Evolutionary conservation across 208 protist species (phyloP).

Genomic region (Zelonia costaricensis): DNA sequence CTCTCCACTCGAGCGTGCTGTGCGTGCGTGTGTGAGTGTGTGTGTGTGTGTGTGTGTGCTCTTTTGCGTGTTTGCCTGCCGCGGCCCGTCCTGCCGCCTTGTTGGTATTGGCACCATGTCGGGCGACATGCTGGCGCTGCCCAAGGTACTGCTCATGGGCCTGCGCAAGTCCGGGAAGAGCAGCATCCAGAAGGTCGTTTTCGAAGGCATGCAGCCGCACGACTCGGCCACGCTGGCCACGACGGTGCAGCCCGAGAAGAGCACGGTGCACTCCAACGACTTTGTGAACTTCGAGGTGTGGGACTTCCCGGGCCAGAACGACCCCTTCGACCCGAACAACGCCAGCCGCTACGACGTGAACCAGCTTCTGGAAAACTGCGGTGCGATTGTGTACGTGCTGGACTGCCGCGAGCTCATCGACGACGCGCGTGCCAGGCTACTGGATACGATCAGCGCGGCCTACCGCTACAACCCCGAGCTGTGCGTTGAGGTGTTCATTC

Average conservation of each 20-base stretch:
- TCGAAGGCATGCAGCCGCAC: conserved; percentile 89
- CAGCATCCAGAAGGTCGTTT: conserved; percentile 92
- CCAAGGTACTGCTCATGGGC: conserved; percentile 87
- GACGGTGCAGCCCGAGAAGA: conserved; percentile 82
- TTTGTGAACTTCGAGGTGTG: conserved; percentile 93
- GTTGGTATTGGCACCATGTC: conserved; percentile 3
- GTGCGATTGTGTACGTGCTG: conserved; percentile 89
- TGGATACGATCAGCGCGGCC: conserved; percentile 81
- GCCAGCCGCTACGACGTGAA: conserved; percentile 58
- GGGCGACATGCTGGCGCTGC: conserved; percentile 53
- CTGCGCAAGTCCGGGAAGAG: conserved; percentile 90
- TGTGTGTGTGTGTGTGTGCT: conserved; percentile 4
- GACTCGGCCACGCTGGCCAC: conserved; percentile 80
- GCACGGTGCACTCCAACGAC: conserved; percentile 76
- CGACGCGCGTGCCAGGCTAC: conserved; percentile 69
- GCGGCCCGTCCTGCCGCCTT: too few relatives aligned
- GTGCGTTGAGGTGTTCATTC: conserved; percentile 89
- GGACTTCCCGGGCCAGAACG: conserved; percentile 90
- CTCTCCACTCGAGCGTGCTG: too few relatives aligned
- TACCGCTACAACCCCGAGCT: conserved; percentile 77
- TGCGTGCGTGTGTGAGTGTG: neutral
- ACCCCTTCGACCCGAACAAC: conserved; percentile 76
- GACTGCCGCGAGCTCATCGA: conserved; percentile 88
- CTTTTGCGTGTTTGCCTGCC: too few relatives aligned
- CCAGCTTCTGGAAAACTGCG: conserved; percentile 82